Percentiles rank a stretch among this genome's conserved stretches.
Conservation (phyloP, 2,329 filamentous ascomycete genomes). For the Paecilomyces sp. region DNA sequence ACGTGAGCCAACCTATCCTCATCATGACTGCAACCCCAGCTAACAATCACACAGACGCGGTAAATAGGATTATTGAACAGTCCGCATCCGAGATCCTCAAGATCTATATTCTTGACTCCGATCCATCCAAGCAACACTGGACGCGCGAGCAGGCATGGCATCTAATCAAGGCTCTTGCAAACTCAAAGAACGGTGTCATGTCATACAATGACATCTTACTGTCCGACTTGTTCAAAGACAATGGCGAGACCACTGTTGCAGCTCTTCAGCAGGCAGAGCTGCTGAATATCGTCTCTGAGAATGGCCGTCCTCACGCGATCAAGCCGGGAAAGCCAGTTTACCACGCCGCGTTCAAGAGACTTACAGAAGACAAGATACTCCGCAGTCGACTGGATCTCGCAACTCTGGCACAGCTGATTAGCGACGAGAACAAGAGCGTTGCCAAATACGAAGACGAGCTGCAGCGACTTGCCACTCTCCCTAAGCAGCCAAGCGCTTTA, state of each 20-base stretch:
- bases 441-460: conserved; percentile 76
- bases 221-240: conserved; percentile 64
- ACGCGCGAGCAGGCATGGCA: conserved; percentile 84
- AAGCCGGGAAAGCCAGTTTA: conserved; percentile 81
- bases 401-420: conserved; percentile 60
- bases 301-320: conserved; percentile 72
- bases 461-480: conserved; percentile 60
- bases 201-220: conserved; percentile 83
- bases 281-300: conserved; percentile 64
- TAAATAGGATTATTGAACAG: conserved; percentile 82
- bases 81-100: conserved; percentile 86
- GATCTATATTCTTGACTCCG: conserved; percentile 68
- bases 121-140: conserved; percentile 59
- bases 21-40: background rate
- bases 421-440: conserved; percentile 66
- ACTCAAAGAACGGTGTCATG: conserved; percentile 51
- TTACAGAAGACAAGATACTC: conserved; percentile 66
- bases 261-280: conserved; percentile 79
- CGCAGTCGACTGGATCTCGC: conserved; percentile 66
- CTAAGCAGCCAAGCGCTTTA: conserved; percentile 63
- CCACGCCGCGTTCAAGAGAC: conserved; percentile 67
- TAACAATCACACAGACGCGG: conserved; percentile 50
- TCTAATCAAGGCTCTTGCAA: conserved; percentile 69
- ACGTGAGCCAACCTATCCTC: conserved; percentile 26
- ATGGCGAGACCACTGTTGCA: conserved; percentile 69